Evolutionary conservation across 257 asterid species (phyloP).

Genomic region (Agastache rugosa): DNA sequence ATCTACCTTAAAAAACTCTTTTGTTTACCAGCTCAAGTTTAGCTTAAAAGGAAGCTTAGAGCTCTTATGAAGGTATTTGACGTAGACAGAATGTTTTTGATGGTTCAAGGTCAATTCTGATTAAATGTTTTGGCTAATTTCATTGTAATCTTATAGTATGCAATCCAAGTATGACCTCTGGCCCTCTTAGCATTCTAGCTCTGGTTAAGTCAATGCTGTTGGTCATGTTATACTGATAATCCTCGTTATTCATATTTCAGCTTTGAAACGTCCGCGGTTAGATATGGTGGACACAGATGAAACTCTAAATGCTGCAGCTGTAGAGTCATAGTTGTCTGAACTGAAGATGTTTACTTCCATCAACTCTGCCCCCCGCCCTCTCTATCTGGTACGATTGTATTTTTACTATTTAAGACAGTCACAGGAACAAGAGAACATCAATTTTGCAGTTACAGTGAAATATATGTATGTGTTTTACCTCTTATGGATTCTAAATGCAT

Average conservation of each 20-base stretch:
- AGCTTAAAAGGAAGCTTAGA: slow-evolving; percentile 4
- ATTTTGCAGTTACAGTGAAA: slow-evolving; percentile 39
- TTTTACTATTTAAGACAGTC: slow-evolving; percentile 8
- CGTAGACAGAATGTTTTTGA: background rate
- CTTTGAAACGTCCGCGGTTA: slow-evolving; percentile 43
- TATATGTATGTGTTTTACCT: slow-evolving; percentile 21
- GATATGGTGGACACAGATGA: slow-evolving; percentile 39
- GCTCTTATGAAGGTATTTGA: background rate
- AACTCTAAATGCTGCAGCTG: slow-evolving; percentile 36
- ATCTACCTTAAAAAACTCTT: background rate
- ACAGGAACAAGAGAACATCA: slow-evolving; percentile 18
- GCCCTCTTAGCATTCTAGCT: background rate
- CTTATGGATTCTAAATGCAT: background rate
- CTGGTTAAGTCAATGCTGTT: background rate
- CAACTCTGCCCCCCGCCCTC: background rate
- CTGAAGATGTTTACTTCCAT: slow-evolving; percentile 25
- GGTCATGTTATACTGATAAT: slow-evolving; percentile 10
- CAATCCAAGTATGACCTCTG: background rate
- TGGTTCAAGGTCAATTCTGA: background rate
- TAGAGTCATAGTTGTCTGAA: slow-evolving; percentile 34
- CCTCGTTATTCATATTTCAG: slow-evolving; percentile 41
- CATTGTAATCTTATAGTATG: background rate
- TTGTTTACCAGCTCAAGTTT: background rate
- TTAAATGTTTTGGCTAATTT: background rate
- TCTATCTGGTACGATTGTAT: background rate